These are phyloP conservation scores for Lactuca sativa DNA, from an alignment of 129 eudicot genomes.

Conservation along the genomic window DNA sequence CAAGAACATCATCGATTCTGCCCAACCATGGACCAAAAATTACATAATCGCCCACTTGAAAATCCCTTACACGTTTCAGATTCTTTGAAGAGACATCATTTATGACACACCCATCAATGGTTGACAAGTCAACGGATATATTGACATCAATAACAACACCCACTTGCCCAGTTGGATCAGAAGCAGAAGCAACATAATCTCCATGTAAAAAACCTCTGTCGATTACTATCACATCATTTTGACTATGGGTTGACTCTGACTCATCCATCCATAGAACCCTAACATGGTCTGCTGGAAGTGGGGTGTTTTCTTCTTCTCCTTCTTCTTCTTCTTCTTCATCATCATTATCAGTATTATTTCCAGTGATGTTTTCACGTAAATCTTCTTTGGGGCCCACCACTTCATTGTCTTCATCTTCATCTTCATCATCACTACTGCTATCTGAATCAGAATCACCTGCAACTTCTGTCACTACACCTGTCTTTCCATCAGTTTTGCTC, in stretches of 20 bases:
- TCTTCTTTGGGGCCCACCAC: constrained; percentile 35
- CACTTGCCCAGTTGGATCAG: constrained; percentile 87
- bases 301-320: constrained; percentile 29
- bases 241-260: constrained; percentile 64
- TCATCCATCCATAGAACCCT: constrained; percentile 92
- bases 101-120: constrained; percentile 54
- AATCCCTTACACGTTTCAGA: constrained; percentile 73
- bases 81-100: constrained; percentile 54
- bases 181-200: constrained; percentile 86
- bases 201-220: constrained; percentile 93
- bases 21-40: constrained; percentile 95
- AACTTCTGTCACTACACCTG: constrained; percentile 88
- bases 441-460: constrained; percentile 98
- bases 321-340: background rate
- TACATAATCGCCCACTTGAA: constrained; percentile 87
- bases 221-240: constrained; percentile 58
- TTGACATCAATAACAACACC: constrained; percentile 84
- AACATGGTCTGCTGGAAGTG: constrained; percentile 80
- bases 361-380: constrained; percentile 34
- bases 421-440: constrained; percentile 67
- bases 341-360: constrained; percentile 26
- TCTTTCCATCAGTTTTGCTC: constrained; percentile 53
- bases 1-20: constrained; percentile 87
- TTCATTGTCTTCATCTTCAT: constrained; percentile 51
- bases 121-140: constrained; percentile 64